phyloP scores from a whole-genome alignment of 208 protist species.

The Trichomonas vaginalis region DNA sequence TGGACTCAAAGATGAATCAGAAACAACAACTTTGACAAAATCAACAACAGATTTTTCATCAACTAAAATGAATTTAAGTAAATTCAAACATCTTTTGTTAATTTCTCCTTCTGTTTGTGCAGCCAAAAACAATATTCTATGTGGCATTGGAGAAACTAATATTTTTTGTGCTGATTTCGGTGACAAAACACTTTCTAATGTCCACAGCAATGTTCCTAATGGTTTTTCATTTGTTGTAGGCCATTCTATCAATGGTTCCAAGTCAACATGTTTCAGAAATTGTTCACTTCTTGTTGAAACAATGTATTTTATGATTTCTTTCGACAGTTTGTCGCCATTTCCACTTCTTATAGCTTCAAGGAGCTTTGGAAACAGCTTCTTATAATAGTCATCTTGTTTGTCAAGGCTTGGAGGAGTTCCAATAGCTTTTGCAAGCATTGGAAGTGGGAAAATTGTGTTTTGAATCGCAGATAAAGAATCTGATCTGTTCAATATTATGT shows the following conservation, averaged over 20 bases:
- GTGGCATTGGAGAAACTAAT: neutral
- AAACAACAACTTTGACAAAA: neutral
- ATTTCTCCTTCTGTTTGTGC: neutral
- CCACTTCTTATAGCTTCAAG: neutral
- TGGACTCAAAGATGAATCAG: neutral
- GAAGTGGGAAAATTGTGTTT: neutral
- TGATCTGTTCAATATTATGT: neutral
- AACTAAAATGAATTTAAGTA: neutral
- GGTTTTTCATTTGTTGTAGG: neutral
- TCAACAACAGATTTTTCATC: neutral
- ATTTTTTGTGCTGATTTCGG: neutral
- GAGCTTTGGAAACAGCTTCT: neutral
- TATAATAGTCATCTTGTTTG: neutral
- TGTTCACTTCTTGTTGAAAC: neutral
- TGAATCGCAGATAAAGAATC: constrained; percentile 1
- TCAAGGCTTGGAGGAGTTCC: neutral
- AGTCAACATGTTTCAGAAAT: neutral
- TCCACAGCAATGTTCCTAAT: neutral
- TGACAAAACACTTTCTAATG: neutral
- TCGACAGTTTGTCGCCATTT: neutral
- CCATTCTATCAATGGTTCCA: neutral
- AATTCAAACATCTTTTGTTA: neutral
- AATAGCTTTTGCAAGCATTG: neutral
- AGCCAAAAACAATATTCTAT: neutral
- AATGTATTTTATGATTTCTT: neutral